Evolutionary conservation across 768 basidiomycete genomes (phyloP), one percentile per base, ranked within the genome.

Genomic region (Mycena leptocephala): DNA sequence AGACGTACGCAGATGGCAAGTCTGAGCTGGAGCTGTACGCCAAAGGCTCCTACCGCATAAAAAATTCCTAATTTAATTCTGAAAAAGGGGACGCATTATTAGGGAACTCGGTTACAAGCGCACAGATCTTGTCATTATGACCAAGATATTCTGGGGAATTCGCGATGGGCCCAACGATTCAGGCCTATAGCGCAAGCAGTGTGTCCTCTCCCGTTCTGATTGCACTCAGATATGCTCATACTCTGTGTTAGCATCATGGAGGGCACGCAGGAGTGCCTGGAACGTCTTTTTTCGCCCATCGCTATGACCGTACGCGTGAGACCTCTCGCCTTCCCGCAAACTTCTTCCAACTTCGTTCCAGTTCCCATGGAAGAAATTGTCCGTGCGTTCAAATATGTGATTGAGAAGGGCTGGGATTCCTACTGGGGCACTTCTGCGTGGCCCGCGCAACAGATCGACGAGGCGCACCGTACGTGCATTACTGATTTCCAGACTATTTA

Each of bases 341-440:
- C 4, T 28, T 32, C 37, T 41, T 8, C 14, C 67, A n/a, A 24
- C 13, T 41, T 66, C n/a, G n/a, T n/a, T 95, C n/a, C n/a, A n/a
- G n/a, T n/a, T n/a, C n/a, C n/a, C n/a, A n/a, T n/a, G n/a, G n/a
- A n/a, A n/a, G n/a, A 96, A 82, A 86, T 92, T 63, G 95, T 96
- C 56, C 90, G 95, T 53, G 94, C 94, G 0, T 96, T 96, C 88
- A 95, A 95, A 86, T 92, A 87, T 79, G 88, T 95, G 32, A 95
- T 96, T 77, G 91, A 94, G 65, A 86, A 91, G 78, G 94, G 94
- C 80, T 93, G 93, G 92, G 90, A 92, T 5, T 91, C 89, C 82
- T 93, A 93, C 81, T 94, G 93, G 93, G 94, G 87, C 32, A 95
- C 94, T 0, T 94, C 92, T 10, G 95, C 96, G n/a, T n/a, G n/a